phyloP scores from a whole-genome alignment of 1,284 basidiomycete genomes.

The Leccinum ponderosum region DNA sequence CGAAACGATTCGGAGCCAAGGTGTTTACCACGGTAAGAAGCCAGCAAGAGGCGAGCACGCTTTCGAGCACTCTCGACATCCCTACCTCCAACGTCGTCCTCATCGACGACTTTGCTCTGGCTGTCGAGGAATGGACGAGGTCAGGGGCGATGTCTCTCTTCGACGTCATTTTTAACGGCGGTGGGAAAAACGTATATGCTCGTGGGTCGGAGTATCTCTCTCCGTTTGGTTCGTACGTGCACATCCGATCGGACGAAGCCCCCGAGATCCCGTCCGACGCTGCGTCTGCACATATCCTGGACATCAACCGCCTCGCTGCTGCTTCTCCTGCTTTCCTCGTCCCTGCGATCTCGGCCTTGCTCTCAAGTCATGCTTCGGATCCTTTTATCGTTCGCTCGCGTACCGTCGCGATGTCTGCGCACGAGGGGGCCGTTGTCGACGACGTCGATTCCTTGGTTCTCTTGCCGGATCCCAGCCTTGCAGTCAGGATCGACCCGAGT shows the following conservation, averaged over 20 bases:
- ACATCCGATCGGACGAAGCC: constrained; percentile 19
- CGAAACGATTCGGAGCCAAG: constrained; percentile 18
- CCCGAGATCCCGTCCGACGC: constrained; percentile 18
- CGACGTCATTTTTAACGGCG: too few species aligned
- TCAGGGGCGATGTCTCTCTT: too few species aligned
- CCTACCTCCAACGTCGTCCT: too few species aligned
- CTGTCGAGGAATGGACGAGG: too few species aligned
- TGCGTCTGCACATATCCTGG: constrained; percentile 18
- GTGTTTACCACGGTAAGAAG: constrained; percentile 22
- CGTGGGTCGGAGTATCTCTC: constrained; percentile 23
- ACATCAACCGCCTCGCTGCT: constrained; percentile 18
- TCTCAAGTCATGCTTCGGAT: constrained; percentile 16
- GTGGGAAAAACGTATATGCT: constrained; percentile 20
- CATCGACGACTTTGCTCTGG: too few species aligned
- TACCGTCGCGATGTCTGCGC: constrained; percentile 12
- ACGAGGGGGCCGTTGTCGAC: background rate
- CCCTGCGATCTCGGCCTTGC: constrained; percentile 12
- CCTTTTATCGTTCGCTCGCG: constrained; percentile 15
- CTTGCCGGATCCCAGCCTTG: constrained; percentile 9
- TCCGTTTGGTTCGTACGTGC: constrained; percentile 27
- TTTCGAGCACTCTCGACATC: background rate
- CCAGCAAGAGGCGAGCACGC: constrained; percentile 7
- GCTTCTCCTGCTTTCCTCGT: constrained; percentile 15
- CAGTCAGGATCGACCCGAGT: constrained; percentile 22
- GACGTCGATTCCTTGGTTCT: constrained; percentile 14